Conservation (phyloP, 2,329 filamentous ascomycete species). For the Pseudopithomyces chartarum region DNA sequence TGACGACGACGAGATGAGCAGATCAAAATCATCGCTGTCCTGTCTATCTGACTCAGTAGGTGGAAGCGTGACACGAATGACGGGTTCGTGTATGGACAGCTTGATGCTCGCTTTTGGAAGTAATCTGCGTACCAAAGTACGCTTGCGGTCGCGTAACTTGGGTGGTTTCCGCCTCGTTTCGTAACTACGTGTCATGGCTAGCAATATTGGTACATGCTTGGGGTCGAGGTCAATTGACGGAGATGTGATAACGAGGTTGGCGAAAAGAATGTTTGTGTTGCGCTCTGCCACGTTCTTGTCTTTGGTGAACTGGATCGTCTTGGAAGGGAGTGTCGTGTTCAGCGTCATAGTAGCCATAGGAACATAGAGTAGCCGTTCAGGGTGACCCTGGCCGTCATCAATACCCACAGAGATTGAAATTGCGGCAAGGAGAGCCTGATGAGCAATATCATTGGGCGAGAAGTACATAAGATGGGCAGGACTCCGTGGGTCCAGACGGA, state of each 20-base stretch:
- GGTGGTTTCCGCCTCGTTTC: constrained; percentile 31
- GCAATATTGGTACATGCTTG: constrained; percentile 82
- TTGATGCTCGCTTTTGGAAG: constrained; percentile 94
- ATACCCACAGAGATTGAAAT: constrained; percentile 91
- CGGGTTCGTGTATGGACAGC: constrained; percentile 94
- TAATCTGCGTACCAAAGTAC: constrained; percentile 80
- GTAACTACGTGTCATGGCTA: constrained; percentile 71
- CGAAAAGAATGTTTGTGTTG: constrained; percentile 95
- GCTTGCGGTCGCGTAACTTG: constrained; percentile 47
- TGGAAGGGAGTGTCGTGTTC: constrained; percentile 91
- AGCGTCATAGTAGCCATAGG: constrained; percentile 97
- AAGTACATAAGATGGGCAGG: constrained; percentile 99
- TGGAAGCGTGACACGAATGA: constrained; percentile 85
- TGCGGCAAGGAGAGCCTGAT: constrained; percentile 90
- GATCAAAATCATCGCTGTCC: constrained; percentile 82
- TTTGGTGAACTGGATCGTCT: constrained; percentile 81
- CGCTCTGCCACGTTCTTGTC: constrained; percentile 76
- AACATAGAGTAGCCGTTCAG: constrained; percentile 87
- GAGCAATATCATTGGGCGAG: constrained; percentile 86
- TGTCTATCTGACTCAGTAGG: constrained; percentile 65
- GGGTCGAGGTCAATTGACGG: constrained; percentile 93
- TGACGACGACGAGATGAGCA: constrained; percentile 93
- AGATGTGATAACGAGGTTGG: constrained; percentile 94
- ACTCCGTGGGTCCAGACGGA: constrained; percentile 88
- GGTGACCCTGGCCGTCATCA: constrained; percentile 84